Evolutionary conservation across 2,329 filamentous ascomycete genomes (phyloP), one percentile per base, ranked within the genome.

Genomic region (Aspergillus sp.): DNA sequence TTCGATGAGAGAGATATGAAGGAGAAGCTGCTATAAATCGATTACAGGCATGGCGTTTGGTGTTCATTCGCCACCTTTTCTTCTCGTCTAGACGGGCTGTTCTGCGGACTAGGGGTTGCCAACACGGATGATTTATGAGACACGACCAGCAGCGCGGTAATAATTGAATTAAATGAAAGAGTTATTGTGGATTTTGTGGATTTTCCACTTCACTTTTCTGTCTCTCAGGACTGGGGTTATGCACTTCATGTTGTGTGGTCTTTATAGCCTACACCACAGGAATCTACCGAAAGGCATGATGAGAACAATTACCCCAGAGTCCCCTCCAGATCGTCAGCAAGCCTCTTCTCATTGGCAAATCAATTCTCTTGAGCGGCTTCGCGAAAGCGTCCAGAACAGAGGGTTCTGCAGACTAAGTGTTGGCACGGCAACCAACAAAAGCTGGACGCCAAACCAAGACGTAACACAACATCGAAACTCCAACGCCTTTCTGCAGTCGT

Each of bases 1-100:
- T 80, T 81, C 58, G 79, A 80, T 66, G 77, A 80, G 49, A 68
- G 74, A 7, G 76, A 79, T 66, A 72, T 79, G 70, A 61, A 72
- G 11, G 64, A 72, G 57, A 67, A 68, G 45, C 19, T 70, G 28
- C 48, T 64, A 19, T 69, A 60, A 45, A 43, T 34, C 7, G 31
- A 54, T 23, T 30, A 47, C 34, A 4, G 23, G 22, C 8, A 34
- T 62, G 64, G 62, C 59, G 46, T 34, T 63, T 55, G 63, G 62
- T 57, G 54, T 56, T 28, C 25, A 28, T 7, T 28, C 34, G 34
- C 50, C 30, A 59, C 13, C n/a, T 52, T 19, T 25, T 38, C 30
- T 49, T 54, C 31, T 49, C 45, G 41, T 49, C 48, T 57, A 19
- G 11, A 41, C 30, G 23, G 19, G 45, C 43, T 45, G 23, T 31